These are phyloP conservation scores for Tuber microsphaerosporum DNA, from an alignment of 495 filamentous ascomycete genomes.

Conservation along the genomic window DNA sequence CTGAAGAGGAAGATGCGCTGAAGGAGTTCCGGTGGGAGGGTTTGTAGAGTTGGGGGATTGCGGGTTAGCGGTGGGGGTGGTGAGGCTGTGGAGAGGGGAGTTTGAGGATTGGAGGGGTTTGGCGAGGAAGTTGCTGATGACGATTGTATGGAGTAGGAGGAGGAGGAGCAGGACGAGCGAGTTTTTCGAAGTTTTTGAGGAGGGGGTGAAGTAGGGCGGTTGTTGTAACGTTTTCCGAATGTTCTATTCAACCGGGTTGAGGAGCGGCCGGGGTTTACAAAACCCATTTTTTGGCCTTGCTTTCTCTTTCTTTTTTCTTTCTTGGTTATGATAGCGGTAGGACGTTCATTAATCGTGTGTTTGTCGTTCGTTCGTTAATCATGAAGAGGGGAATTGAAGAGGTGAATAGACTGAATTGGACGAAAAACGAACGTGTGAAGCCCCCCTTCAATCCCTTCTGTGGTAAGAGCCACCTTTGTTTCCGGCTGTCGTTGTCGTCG, in stretches of 20 bases:
- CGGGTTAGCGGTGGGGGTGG: neutral
- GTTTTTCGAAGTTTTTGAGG: neutral
- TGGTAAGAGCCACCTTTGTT: neutral
- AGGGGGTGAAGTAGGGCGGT: neutral
- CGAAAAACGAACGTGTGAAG: neutral
- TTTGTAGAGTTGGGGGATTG: neutral
- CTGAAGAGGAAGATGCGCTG: constrained; percentile 12
- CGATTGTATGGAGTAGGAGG: neutral
- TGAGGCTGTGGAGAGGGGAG: constrained; percentile 2
- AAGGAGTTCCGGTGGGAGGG: constrained; percentile 25
- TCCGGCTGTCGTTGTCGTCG: neutral
- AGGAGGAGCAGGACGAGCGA: neutral
- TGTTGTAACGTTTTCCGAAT: neutral
- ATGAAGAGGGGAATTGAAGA: neutral
- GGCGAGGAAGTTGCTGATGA: neutral
- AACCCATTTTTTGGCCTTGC: constrained; percentile 14
- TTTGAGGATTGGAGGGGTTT: constrained; percentile 3
- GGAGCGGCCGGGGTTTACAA: constrained; percentile 21
- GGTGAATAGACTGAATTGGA: neutral
- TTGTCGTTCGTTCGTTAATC: neutral
- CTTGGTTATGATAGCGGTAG: neutral
- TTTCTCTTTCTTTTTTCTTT: neutral
- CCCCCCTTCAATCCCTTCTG: neutral
- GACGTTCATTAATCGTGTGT: neutral
- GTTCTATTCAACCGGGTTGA: neutral